Percentiles rank a stretch among this genome's conserved stretches.
Evolutionary conservation across 1,284 basidiomycete genomes (phyloP).

Genomic region (Trametes versicolor): DNA sequence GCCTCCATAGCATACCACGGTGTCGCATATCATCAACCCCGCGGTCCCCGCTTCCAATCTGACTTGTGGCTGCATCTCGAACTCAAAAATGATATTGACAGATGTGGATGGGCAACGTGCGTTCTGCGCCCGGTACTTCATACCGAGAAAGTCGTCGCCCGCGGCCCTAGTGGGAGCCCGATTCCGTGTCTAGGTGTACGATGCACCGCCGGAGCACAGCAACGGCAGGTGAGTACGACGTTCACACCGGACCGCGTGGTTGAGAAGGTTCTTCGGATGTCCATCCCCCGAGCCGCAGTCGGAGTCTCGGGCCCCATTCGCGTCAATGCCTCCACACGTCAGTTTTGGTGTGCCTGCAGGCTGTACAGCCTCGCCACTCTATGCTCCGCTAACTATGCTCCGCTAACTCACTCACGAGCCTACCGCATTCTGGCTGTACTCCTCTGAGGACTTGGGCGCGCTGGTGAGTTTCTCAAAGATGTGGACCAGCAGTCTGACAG

Average conservation of each 20-base stretch:
- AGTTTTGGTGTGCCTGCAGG: slow-evolving; percentile 2
- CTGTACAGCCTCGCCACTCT: neutral
- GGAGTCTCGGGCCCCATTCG: neutral
- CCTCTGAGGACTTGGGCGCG: too few species aligned
- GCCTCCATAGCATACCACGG: neutral
- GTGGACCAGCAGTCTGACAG: neutral
- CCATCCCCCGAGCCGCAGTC: slow-evolving; percentile 1
- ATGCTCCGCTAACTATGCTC: neutral
- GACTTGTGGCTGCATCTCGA: neutral
- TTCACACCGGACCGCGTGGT: slow-evolving; percentile 1
- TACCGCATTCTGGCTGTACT: neutral
- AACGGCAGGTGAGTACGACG: neutral
- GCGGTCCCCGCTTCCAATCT: neutral
- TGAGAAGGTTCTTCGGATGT: slow-evolving; percentile 1
- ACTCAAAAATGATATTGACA: neutral
- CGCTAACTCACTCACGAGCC: neutral
- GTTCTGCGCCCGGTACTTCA: neutral
- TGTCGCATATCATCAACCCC: neutral
- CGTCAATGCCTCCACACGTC: neutral
- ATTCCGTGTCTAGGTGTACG: neutral
- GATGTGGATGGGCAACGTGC: neutral
- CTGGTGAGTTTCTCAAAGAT: neutral
- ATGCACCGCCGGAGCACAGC: neutral
- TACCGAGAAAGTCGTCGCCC: neutral
- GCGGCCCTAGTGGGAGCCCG: neutral